These are phyloP conservation scores for Phragmites australis DNA, from an alignment of 176 grass and related monocot genomes.

Conservation along the genomic window DNA sequence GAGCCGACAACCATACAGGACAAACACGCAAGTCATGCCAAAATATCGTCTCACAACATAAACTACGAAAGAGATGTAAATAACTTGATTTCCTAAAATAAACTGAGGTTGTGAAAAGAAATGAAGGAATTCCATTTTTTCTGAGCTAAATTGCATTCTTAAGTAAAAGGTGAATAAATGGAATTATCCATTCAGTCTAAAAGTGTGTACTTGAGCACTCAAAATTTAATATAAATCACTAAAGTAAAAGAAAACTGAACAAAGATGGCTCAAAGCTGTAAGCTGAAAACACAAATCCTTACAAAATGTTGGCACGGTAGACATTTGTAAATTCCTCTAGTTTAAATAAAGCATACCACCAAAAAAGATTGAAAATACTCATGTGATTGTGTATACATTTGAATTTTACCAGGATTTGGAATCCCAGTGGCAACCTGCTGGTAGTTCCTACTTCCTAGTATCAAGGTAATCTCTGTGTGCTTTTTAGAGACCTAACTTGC, in stretches of 20 bases:
- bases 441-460: not conserved
- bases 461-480: no score
- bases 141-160: not conserved
- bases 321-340: no score
- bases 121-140: not conserved
- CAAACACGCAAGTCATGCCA: not conserved
- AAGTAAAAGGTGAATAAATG: not conserved
- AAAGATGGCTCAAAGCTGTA: not conserved
- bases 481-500: not conserved
- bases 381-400: not conserved
- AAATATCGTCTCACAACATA: not conserved
- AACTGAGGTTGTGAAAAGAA: not conserved
- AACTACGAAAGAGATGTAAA: not conserved
- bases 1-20: not conserved
- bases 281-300: not conserved
- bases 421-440: not conserved
- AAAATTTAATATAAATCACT: not conserved
- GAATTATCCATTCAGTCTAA: not conserved
- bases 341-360: no score
- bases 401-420: no score
- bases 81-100: not conserved
- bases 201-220: not conserved
- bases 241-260: not conserved
- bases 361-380: not conserved
- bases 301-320: not conserved